Base-by-base conservation (phyloP, 306 rosid species). In the Begonia loranthoides region DNA sequence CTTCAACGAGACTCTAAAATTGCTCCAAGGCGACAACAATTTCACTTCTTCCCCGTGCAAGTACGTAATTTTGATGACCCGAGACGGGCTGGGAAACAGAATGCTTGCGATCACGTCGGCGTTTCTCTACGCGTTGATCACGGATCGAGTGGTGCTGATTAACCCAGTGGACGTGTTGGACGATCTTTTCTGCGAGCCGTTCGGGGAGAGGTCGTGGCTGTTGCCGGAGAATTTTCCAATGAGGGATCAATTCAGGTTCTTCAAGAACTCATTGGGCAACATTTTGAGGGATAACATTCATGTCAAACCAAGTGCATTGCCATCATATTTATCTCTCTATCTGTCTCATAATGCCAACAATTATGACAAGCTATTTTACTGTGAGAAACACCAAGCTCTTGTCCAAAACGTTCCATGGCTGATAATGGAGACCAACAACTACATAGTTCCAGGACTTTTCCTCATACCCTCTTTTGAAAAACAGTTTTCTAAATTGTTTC, bases 121-220 rank as follows among this genome's bases (percentile, higher is more conserved):
- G n/a, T 59, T 59, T 54, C 22, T 59, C 14, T 59, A 59, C 12
- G 55, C 64, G 3, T 43, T 59, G 14, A 17, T 59, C 41, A 12
- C 64, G n/a, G 21, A 50, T 14, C 40, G 36, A 12, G 55, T 51
- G n/a, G 21, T 51, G 39, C 14, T 51, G 12, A 15, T 59, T 17
- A 19, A 59, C 16, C 40, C 2, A 9, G 50, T 48, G 19, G 40
- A 50, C 3, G 22, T 38, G 0, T 24, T 59, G 3, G 50, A 50
- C 0, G 56, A 50, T 21, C 64, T 59, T 9, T 59, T 59, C 15
- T 59, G 64, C 54, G 64, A 59, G 15, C 64, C 64, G n/a, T 59
- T 59, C 28, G 56, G 33, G 0, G 56, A 41, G 19, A 38, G 49
- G 4, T 59, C 64, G 2, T 59, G 64, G 64, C 12, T 59, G 39